Evolutionary conservation across 2,329 filamentous ascomycete species (phyloP), one percentile per base, ranked within the genome.

Genomic region (Pseudodiploospora longispora): DNA sequence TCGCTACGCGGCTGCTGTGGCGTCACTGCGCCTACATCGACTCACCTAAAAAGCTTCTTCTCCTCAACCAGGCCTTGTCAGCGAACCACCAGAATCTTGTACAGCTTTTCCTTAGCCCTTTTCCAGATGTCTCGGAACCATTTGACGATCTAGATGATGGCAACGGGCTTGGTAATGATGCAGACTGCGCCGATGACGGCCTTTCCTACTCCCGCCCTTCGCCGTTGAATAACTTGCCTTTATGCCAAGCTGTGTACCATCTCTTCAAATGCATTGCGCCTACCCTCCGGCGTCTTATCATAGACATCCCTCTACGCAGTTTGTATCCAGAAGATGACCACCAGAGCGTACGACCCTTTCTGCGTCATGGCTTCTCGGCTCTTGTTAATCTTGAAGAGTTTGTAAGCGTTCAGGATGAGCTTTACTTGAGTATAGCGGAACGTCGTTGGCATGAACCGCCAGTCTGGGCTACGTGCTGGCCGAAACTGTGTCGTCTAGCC

Each of bases 331-430:
- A 10, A 2, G 2, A 50, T 1, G 41, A 55, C 12, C 2, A 12
- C 0, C 10, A 40, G 0, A 38, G 42, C 6, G 28, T 52, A 2
- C 28, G 46, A 2, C 38, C 40, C 1, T 8, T 50, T 2, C 42
- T 58, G 1, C 49, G 54, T 12, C 34, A 40, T 0, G 55, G 44
- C 0, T 57, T 58, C 2, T 46, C 53, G 12, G 44, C 53, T 1
- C 36, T 58, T 1, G 42, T 47, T 3, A 50, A 58, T 3, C 1
- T 58, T 1, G 54, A 58, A 41, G 55, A 58, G 7, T 44, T 58
- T 5, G 42, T 52, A 27, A 56, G 54, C 27, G 34, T 57, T 5
- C 41, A 45, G 4, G 55, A 58, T 12, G 47, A 55, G 19, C 40
- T 58, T 1, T 49, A 27, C 29, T 31, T 57, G 2, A 36, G 12